phyloP scores from a whole-genome alignment of 225 moss, liverwort and hornwort species.

The Polytrichum commune region DNA sequence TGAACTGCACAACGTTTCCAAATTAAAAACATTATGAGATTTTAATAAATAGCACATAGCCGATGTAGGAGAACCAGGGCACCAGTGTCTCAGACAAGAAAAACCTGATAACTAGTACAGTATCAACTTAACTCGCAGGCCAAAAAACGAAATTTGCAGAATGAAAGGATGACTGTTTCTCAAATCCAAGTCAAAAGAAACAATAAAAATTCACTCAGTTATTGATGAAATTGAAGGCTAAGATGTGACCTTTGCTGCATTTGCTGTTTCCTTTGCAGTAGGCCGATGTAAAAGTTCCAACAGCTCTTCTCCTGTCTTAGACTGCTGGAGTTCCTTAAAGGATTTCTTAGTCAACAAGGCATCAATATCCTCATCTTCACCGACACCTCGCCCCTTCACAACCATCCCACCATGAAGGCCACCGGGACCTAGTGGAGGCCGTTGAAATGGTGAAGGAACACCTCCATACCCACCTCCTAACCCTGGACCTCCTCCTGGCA shows the following conservation, averaged over 20 bases:
- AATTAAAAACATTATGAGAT: background rate
- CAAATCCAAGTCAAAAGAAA: too few relatives aligned
- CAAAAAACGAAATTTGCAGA: too few relatives aligned
- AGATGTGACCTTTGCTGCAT: conserved; percentile 79
- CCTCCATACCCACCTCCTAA: conserved; percentile 69
- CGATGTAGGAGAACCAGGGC: too few relatives aligned
- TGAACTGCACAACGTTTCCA: conserved; percentile 57
- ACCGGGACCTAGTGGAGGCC: conserved; percentile 61
- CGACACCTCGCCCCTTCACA: conserved; percentile 52
- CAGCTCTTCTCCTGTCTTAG: conserved; percentile 97
- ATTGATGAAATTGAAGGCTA: too few relatives aligned
- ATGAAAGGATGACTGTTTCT: too few relatives aligned
- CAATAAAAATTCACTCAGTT: too few relatives aligned
- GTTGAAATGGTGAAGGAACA: conserved; percentile 63
- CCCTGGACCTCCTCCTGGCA: conserved; percentile 79
- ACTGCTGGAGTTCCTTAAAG: conserved; percentile 90
- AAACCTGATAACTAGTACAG: too few relatives aligned
- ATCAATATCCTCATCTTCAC: conserved; percentile 95
- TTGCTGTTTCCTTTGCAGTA: conserved; percentile 99
- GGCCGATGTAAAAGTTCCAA: conserved; percentile 92
- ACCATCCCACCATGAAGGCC: conserved; percentile 54
- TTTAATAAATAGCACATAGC: background rate
- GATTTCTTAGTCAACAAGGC: conserved; percentile 84
- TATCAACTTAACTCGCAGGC: too few relatives aligned
- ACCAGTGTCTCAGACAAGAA: too few relatives aligned